Conservation (phyloP, 2,329 filamentous ascomycete species). For the Cadophora sp. region DNA sequence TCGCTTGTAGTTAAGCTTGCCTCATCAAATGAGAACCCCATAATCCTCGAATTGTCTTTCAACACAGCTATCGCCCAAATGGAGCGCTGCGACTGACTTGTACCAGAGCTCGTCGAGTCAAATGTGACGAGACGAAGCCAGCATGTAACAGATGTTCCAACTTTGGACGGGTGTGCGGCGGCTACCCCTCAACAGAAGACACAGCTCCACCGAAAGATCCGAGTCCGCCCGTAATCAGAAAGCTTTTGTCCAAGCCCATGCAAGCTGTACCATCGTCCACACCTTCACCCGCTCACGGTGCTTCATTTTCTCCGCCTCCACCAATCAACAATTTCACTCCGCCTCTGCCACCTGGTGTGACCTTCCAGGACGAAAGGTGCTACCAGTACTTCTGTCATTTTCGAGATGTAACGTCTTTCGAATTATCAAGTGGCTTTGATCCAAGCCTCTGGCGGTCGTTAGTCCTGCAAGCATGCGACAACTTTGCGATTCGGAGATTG, state of each 20-base stretch:
- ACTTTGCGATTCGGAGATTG: conserved; percentile 28
- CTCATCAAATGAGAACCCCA: too few species aligned
- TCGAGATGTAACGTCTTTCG: conserved; percentile 32
- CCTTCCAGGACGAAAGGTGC: conserved; percentile 31
- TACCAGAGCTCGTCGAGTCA: conserved; percentile 28
- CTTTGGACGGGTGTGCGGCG: conserved; percentile 37
- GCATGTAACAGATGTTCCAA: conserved; percentile 35
- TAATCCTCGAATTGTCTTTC: background rate
- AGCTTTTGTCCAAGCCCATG: conserved; percentile 22
- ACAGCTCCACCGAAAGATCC: conserved; percentile 17
- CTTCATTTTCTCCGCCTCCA: background rate
- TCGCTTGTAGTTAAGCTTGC: background rate
- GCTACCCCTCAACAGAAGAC: conserved; percentile 29
- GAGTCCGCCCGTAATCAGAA: conserved; percentile 10
- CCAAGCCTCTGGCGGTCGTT: conserved; percentile 31
- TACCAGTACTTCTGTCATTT: conserved; percentile 37
- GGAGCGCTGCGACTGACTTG: background rate
- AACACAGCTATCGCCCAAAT: background rate
- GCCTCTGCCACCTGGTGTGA: conserved; percentile 16
- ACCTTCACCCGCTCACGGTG: background rate
- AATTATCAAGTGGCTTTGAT: conserved; percentile 34
- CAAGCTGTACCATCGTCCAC: conserved; percentile 20
- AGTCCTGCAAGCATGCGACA: conserved; percentile 34
- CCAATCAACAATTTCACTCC: background rate
- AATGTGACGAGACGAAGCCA: conserved; percentile 37